These are phyloP conservation scores for Ilyonectria mors-panacis DNA, from an alignment of 2,329 filamentous ascomycete species.

Conservation along the genomic window DNA sequence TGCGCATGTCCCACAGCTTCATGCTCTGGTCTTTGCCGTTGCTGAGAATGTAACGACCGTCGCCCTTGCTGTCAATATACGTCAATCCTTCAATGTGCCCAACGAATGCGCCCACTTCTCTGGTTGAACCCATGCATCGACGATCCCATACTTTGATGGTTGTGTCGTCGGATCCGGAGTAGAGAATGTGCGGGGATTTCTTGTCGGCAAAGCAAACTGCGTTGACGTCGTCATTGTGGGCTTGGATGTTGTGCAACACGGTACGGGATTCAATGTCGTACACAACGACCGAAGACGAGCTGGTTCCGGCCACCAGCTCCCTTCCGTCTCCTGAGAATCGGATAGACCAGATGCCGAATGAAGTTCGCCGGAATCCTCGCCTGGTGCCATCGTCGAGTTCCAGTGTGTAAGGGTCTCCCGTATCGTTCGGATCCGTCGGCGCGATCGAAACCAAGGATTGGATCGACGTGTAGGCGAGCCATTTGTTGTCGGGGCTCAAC, in stretches of 20 bases:
- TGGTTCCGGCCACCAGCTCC: constrained; percentile 92
- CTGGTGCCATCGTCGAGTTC: constrained; percentile 68
- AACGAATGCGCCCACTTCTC: constrained; percentile 77
- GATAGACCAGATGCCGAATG: constrained; percentile 86
- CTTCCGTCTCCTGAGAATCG: constrained; percentile 93
- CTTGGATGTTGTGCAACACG: constrained; percentile 80
- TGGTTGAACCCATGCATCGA: constrained; percentile 88
- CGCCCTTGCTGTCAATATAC: constrained; percentile 79
- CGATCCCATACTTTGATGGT: constrained; percentile 98
- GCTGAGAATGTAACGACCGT: constrained; percentile 86
- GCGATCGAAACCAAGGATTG: constrained; percentile 87
- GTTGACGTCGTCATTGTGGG: constrained; percentile 92
- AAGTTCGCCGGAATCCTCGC: constrained; percentile 49
- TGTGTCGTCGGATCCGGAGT: constrained; percentile 95
- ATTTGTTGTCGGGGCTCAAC: constrained; percentile 91
- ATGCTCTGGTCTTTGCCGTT: constrained; percentile 98
- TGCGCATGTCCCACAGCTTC: constrained; percentile 96
- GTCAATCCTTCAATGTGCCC: constrained; percentile 78
- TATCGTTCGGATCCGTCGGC: constrained; percentile 86
- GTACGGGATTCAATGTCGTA: constrained; percentile 90
- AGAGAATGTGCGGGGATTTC: constrained; percentile 91
- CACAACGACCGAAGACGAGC: constrained; percentile 83
- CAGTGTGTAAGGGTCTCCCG: constrained; percentile 83
- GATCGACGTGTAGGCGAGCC: constrained; percentile 93
- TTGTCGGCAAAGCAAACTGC: constrained; percentile 96